Percentiles rank a stretch among this genome's conserved stretches.
Conservation (phyloP, 371 early-diverging fungal genomes). For the Mucor saturninus region DNA sequence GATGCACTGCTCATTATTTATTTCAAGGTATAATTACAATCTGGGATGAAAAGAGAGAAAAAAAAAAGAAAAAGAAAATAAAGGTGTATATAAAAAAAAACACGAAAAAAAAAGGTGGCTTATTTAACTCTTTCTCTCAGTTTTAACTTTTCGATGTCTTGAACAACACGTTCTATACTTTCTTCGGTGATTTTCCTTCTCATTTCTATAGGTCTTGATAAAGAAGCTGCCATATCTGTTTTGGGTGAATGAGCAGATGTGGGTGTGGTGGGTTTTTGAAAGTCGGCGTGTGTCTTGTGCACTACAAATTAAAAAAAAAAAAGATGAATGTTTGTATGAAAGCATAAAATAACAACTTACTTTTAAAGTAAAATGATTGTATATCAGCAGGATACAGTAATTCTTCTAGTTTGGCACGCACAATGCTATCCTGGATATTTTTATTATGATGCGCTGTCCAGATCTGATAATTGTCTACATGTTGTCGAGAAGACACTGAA, state of each 20-base stretch:
- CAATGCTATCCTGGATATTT: conserved; percentile 29
- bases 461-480: conserved; percentile 65
- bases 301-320: conserved; percentile 23
- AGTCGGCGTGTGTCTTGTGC: conserved; percentile 56
- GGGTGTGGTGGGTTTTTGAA: conserved; percentile 29
- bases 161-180: conserved; percentile 32
- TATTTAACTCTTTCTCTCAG: conserved; percentile 21
- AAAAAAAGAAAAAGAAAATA: conserved; percentile 8
- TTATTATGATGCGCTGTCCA: conserved; percentile 61
- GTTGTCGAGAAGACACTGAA: conserved; percentile 63
- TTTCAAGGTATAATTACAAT: not conserved
- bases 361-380: conserved; percentile 66
- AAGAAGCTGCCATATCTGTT: not conserved
- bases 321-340: not conserved
- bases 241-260: conserved; percentile 9
- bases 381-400: conserved; percentile 53
- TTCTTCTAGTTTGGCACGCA: conserved; percentile 49
- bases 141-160: conserved; percentile 41
- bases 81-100: not conserved
- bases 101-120: not conserved
- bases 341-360: conserved; percentile 33
- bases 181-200: conserved; percentile 39
- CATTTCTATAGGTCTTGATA: conserved; percentile 28
- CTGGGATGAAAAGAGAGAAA: not conserved
- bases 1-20: conserved; percentile 31